phyloP scores from a whole-genome alignment of 495 filamentous ascomycete genomes.

The Daldinia concentrica region DNA sequence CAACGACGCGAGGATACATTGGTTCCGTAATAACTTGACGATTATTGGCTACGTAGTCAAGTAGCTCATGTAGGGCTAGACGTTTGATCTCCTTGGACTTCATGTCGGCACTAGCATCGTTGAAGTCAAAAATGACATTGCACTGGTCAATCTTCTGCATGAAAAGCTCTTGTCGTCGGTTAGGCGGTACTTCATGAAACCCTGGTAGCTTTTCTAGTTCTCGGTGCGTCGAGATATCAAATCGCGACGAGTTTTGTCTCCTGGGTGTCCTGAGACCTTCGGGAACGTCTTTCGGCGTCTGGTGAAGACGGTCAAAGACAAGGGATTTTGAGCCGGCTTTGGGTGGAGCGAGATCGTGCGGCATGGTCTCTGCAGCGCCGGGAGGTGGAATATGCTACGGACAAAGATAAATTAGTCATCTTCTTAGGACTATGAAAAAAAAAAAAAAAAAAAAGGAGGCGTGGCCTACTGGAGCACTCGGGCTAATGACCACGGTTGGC shows the following conservation, averaged over 20 bases:
- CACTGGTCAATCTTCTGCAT: constrained; percentile 99
- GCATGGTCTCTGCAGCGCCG: constrained; percentile 96
- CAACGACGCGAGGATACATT: constrained; percentile 98
- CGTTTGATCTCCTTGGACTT: constrained; percentile 99
- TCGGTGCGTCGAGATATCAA: constrained; percentile 95
- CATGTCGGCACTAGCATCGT: constrained; percentile 97
- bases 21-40: constrained; percentile 97
- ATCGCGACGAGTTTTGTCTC: constrained; percentile 95
- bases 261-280: constrained; percentile 96
- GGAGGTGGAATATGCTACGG: constrained; percentile 91
- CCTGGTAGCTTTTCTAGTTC: constrained; percentile 97
- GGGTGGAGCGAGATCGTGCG: constrained; percentile 93
- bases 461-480: constrained; percentile 85
- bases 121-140: constrained; percentile 99
- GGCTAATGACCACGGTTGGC: constrained; percentile 95
- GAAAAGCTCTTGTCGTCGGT: constrained; percentile 94
- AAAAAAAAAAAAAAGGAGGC: not conserved
- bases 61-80: constrained; percentile 91
- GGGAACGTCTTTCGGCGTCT: constrained; percentile 92
- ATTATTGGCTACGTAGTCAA: constrained; percentile 99
- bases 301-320: constrained; percentile 89
- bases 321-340: constrained; percentile 85
- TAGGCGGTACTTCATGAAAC: constrained; percentile 98
- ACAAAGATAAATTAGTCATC: constrained; percentile 9
- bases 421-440: constrained; percentile 10